Evolutionary conservation across 192 early-diverging fungal genomes (phyloP), one percentile per base, ranked within the genome.

Genomic region (Spizellomyces punctatus): DNA sequence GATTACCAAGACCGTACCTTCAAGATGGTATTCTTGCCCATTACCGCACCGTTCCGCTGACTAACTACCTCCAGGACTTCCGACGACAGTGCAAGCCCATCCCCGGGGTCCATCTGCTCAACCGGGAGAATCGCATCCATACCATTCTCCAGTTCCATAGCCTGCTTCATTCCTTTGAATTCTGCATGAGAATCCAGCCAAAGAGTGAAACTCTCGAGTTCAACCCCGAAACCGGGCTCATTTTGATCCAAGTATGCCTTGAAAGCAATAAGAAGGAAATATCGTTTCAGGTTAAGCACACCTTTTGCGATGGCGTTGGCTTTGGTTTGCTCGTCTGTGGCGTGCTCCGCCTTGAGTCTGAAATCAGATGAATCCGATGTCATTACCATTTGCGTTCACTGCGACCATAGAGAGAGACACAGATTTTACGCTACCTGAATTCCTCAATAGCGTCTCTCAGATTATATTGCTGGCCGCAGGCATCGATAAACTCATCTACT

Each of bases 221-320:
- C 75, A 42, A 43, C 64, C 8, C 42, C 22, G 0, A 58, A 58
- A 12, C 70, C 67, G 36, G 79, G 74, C 14, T 64, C 36, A 21
- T 80, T 74, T 19, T 78, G 70, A 58, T 84, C 78, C 17, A 90
- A 74, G 67, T 88, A 90, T 46, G 71, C 74, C 48, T 85, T 80
- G 82, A 90, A 90, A 17, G 80, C 81, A 41, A 90, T 80, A 16
- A 89, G 72, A 1, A 76, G 49, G 74, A 88, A 89, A 79, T 90
- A 90, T 5, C 85, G 72, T 8, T 71, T 59, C 61, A 85, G 56
- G 50, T 73, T 60, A 36, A 76, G 47, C 14, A 82, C 52, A 0
- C 81, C 83, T 45, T 73, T 76, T 16, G 54, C 46, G 19, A 72
- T 46, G 16, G 69, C 47, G 12, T 45, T 22, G 21, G 8, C 19